phyloP scores from a whole-genome alignment of 2,329 filamentous ascomycete genomes.

The Cladosporium colombiae region DNA sequence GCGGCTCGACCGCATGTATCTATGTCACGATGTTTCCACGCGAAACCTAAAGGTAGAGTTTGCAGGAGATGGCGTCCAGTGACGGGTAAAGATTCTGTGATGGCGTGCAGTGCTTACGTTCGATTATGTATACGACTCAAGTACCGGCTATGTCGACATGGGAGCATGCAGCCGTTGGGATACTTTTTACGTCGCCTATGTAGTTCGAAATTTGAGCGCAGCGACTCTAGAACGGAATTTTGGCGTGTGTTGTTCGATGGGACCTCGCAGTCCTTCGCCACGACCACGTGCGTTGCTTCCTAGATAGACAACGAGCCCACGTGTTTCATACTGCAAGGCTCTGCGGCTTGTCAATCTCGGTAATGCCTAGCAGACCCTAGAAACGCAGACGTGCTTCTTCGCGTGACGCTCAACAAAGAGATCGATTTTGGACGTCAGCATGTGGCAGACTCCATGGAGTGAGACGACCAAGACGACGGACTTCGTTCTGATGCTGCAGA shows the following conservation, averaged over 20 bases:
- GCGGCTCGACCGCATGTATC: not conserved
- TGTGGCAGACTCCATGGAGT: not conserved
- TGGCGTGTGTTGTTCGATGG: not conserved
- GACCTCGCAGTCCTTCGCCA: not conserved
- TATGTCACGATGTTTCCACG: not conserved
- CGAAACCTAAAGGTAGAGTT: not conserved
- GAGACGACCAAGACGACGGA: constrained; percentile 11
- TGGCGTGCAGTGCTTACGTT: not conserved
- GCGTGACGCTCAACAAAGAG: not conserved
- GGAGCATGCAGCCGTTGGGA: not conserved
- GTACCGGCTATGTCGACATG: not conserved
- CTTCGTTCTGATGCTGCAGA: constrained; percentile 2
- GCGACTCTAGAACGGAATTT: not conserved
- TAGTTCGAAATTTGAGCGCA: not conserved
- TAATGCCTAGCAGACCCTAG: not conserved
- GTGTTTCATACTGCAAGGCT: not conserved
- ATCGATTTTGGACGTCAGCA: not conserved
- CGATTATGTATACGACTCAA: not conserved
- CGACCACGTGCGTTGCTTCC: not conserved
- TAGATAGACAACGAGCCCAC: not conserved
- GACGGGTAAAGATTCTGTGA: not conserved
- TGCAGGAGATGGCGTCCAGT: not conserved
- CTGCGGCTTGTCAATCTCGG: not conserved
- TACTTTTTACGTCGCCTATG: not conserved
- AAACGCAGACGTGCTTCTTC: not conserved